phyloP scores from a whole-genome alignment of 306 rosid species.

The Ochetophila trinervis region DNA sequence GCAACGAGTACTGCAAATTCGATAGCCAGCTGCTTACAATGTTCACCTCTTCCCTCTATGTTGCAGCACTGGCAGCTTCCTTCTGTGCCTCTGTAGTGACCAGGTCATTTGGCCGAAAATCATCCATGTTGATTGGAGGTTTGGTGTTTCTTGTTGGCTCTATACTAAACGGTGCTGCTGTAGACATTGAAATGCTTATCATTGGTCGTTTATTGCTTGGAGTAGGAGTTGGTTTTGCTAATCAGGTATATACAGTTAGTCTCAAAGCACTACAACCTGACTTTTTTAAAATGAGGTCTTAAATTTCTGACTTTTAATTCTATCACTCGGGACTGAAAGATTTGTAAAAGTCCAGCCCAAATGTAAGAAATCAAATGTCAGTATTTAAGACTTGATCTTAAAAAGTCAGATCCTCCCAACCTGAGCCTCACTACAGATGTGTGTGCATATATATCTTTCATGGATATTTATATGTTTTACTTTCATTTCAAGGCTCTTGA shows the following conservation, averaged over 20 bases:
- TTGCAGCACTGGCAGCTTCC: constrained; percentile 40
- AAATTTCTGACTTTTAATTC: too few relatives aligned
- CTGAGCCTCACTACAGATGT: too few relatives aligned
- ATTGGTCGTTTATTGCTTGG: constrained; percentile 40
- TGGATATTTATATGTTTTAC: neutral
- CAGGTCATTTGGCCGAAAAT: constrained; percentile 31
- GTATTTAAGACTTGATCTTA: too few relatives aligned
- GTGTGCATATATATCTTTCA: too few relatives aligned
- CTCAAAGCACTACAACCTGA: too few relatives aligned
- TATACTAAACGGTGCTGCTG: constrained; percentile 20
- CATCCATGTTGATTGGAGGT: constrained; percentile 36
- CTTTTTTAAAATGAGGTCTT: too few relatives aligned
- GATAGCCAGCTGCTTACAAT: constrained; percentile 24
- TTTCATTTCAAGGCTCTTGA: too few relatives aligned
- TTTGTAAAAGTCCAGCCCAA: too few relatives aligned
- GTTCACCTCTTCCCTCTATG: constrained; percentile 44
- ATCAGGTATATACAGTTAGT: constrained; percentile 40
- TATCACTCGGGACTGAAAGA: too few relatives aligned
- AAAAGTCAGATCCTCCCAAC: too few relatives aligned
- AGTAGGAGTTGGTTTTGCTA: constrained; percentile 38
- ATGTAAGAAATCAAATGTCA: too few relatives aligned
- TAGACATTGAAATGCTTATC: constrained; percentile 24
- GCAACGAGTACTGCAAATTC: constrained; percentile 29
- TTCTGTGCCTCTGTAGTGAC: constrained; percentile 41
- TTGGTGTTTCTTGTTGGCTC: constrained; percentile 27